Conservation (phyloP, 2,329 filamentous ascomycete species). For the Verticillium dahliae region DNA sequence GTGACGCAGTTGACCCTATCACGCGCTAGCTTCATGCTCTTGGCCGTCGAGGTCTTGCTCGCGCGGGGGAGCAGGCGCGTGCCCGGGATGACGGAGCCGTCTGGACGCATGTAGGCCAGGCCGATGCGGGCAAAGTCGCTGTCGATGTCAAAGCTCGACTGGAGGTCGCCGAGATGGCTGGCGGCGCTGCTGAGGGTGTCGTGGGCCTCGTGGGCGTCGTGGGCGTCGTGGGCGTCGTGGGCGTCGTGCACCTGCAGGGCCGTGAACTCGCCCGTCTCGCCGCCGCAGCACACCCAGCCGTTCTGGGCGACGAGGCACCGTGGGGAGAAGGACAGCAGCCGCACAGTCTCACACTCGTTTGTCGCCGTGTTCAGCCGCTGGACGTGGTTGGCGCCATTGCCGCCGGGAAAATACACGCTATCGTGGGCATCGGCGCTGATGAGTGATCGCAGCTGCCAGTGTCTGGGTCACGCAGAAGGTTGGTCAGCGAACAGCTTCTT, state of each 20-base stretch:
- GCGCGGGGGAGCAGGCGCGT: too few species aligned
- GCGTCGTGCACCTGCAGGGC: slow-evolving; percentile 58
- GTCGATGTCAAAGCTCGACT: slow-evolving; percentile 13
- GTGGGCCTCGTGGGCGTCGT: too few species aligned
- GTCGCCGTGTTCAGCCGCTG: slow-evolving; percentile 64
- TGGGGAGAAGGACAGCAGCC: slow-evolving; percentile 64
- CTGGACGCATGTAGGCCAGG: slow-evolving; percentile 11
- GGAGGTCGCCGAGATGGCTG: background rate
- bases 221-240: too few species aligned
- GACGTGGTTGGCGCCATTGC: slow-evolving; percentile 57
- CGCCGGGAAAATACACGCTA: slow-evolving; percentile 78
- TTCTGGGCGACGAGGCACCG: slow-evolving; percentile 80
- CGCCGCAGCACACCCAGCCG: slow-evolving; percentile 87
- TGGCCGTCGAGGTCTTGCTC: slow-evolving; percentile 37
- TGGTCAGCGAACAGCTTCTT: background rate
- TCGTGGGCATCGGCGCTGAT: slow-evolving; percentile 74
- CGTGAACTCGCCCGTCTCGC: slow-evolving; percentile 80
- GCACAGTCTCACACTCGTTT: slow-evolving; percentile 67
- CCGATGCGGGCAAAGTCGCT: slow-evolving; percentile 15
- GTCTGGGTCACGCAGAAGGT: slow-evolving; percentile 40
- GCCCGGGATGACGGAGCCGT: slow-evolving; percentile 25
- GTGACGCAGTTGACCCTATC: slow-evolving; percentile 63
- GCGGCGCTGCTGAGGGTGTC: too few species aligned
- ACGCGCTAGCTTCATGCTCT: slow-evolving; percentile 47
- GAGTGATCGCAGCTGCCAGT: slow-evolving; percentile 85